A percentile compares a stretch with the other conserved stretches of the same genome.
phyloP scores from a whole-genome alignment of 1,139 yeast species.

The Protomyces pachydermus region DNA sequence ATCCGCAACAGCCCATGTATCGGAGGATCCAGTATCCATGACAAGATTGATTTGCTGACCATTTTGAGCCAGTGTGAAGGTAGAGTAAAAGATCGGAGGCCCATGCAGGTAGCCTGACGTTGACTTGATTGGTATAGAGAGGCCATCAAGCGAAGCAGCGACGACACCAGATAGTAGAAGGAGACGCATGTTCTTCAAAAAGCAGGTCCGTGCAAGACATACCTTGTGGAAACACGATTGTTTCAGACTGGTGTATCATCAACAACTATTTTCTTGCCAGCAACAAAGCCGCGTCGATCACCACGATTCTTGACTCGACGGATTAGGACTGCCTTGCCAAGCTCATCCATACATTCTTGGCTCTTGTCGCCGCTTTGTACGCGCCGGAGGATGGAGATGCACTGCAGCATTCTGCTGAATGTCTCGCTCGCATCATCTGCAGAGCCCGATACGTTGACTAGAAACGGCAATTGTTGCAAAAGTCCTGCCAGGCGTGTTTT shows the following conservation, averaged over 20 bases:
- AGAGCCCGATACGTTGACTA: constrained; percentile 11
- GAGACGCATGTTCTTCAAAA: neutral
- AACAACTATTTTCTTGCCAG: neutral
- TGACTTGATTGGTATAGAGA: neutral
- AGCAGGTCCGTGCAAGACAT: neutral
- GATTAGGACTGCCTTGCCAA: constrained; percentile 34
- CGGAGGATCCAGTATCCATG: constrained; percentile 23
- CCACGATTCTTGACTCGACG: constrained; percentile 21
- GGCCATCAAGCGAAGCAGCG: neutral
- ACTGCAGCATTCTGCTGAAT: constrained; percentile 47
- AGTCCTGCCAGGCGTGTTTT: constrained; percentile 25
- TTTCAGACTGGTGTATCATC: neutral
- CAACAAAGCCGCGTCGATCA: constrained; percentile 26
- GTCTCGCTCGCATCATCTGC: constrained; percentile 37
- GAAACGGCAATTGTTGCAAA: constrained; percentile 22
- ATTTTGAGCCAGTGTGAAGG: neutral
- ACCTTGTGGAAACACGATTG: neutral
- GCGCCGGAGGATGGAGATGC: constrained; percentile 52
- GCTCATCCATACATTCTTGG: constrained; percentile 51
- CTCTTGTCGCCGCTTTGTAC: constrained; percentile 51
- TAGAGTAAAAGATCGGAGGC: neutral
- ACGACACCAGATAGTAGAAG: neutral
- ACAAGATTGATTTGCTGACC: constrained; percentile 3
- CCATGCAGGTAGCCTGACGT: neutral
- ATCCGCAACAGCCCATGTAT: constrained; percentile 9